Base-by-base conservation (phyloP, 2,329 filamentous ascomycete species). In the Cladophialophora immunda region DNA sequence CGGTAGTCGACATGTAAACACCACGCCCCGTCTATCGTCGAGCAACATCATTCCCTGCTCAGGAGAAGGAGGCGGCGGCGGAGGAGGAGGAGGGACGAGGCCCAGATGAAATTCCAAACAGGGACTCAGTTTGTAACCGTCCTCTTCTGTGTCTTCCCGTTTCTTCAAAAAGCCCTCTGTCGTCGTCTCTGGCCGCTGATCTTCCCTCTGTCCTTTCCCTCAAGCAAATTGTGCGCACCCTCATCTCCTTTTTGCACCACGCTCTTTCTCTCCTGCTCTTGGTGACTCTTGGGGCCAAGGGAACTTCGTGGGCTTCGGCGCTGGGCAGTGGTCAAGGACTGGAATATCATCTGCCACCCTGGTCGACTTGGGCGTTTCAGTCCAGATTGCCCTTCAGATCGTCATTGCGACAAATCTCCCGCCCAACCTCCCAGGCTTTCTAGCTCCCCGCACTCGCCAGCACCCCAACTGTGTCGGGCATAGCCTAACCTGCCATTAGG, bases 381-480 rank as follows among this genome's bases (percentile, higher is more conserved):
- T 62, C 57, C 57, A 69, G 68, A 69, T 69, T 67, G 62, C 58
- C 60, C 32, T 32, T n/a, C 29, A 52, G 63, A 66, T 67, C 68
- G 62, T 63, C 58, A 53, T 58, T 56, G 38, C 45, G 47, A 65
- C 58, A 57, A 69, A 67, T 66, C 64, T 64, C 61, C 36, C 17
- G 29, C 58, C 38, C 41, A 56, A 54, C 58, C 53, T 34, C 22
- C 41, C 25, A 34, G 58, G 30, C 45, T 58, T 45, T 54, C 22
- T 53, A 67, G 65, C 65, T 53, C 65, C 54, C 65, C 54, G 60
- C 65, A 63, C 47, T 41, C 45, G 36, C 47, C 32, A n/a, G 32
- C 1, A 11, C 17, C n/a, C 57, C 56, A 65, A 56, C 63, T 53
- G 47, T 41, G 15, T 65, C 57, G 32, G 63, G 63, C 25, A 50